These are phyloP conservation scores for Phytophthora sojae DNA, from an alignment of 352 stramenopile species.

Conservation along the genomic window DNA sequence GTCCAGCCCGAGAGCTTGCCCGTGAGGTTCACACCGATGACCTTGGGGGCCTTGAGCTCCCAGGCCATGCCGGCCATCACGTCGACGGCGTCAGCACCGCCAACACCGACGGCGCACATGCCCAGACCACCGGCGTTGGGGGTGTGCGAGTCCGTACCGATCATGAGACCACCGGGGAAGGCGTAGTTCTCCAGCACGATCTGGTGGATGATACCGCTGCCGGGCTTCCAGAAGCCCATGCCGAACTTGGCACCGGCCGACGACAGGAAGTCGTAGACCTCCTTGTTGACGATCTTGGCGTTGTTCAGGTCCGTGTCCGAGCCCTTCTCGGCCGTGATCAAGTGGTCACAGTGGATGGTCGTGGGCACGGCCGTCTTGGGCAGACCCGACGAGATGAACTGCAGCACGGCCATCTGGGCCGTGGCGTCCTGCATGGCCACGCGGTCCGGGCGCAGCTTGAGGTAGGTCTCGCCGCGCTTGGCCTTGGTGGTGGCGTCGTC, in stretches of 20 bases:
- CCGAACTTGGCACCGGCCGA: slow-evolving; percentile 93
- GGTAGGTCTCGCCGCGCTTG: slow-evolving; percentile 92
- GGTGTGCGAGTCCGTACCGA: slow-evolving; percentile 95
- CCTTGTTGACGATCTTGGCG: slow-evolving; percentile 92
- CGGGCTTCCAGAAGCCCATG: slow-evolving; percentile 95
- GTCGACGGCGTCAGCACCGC: slow-evolving; percentile 93
- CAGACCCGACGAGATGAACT: slow-evolving; percentile 95
- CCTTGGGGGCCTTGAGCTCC: slow-evolving; percentile 96
- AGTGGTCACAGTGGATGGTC: slow-evolving; percentile 96
- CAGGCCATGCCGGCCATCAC: slow-evolving; percentile 95
- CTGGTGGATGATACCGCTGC: slow-evolving; percentile 95
- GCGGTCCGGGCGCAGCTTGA: slow-evolving; percentile 93
- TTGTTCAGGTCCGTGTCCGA: slow-evolving; percentile 87
- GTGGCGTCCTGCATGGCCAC: slow-evolving; percentile 96
- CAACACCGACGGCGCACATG: slow-evolving; percentile 94
- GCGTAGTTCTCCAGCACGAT: slow-evolving; percentile 96
- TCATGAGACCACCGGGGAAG: slow-evolving; percentile 95
- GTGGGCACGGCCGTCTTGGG: slow-evolving; percentile 93
- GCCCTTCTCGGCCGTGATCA: slow-evolving; percentile 95
- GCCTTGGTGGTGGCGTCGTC: slow-evolving; percentile 86
- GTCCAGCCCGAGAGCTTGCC: slow-evolving; percentile 94
- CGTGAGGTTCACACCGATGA: slow-evolving; percentile 95
- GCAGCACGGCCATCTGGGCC: slow-evolving; percentile 95
- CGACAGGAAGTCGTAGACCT: slow-evolving; percentile 94
- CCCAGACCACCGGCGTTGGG: slow-evolving; percentile 93